phyloP scores from a whole-genome alignment of 352 stramenopile genomes.

The Globisporangium viniferum region DNA sequence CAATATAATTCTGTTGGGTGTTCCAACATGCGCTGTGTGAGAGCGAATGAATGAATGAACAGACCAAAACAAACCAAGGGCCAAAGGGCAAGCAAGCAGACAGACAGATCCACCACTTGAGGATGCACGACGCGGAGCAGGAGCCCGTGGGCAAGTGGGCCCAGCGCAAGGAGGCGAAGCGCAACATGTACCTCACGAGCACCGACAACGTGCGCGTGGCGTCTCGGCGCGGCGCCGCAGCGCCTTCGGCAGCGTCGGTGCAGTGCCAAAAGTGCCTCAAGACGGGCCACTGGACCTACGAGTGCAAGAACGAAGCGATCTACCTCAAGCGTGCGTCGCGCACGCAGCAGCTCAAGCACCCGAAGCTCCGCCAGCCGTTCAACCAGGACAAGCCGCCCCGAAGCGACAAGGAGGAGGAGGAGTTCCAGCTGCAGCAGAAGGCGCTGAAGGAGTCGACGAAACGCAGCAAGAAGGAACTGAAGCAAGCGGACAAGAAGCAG shows the following conservation, averaged over 20 bases:
- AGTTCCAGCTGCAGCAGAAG: conserved; percentile 15
- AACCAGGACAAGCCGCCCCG: conserved; percentile 75
- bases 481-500: conserved; percentile 11
- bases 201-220: conserved; percentile 68
- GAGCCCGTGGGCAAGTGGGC: conserved; percentile 60
- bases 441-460: conserved; percentile 7
- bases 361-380: conserved; percentile 76
- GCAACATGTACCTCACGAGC: conserved; percentile 84
- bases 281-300: conserved; percentile 81
- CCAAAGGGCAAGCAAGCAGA: not conserved
- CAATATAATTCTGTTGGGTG: not conserved
- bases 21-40: not conserved
- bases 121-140: conserved; percentile 38
- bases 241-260: conserved; percentile 22
- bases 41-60: not conserved
- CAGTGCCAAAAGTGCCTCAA: conserved; percentile 86
- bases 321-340: conserved; percentile 78
- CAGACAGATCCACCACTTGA: not conserved
- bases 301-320: conserved; percentile 84
- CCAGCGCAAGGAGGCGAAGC: conserved; percentile 66
- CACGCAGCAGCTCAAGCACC: conserved; percentile 77
- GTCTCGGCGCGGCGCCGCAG: conserved; percentile 30
- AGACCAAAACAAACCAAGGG: not conserved
- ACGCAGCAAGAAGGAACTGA: conserved; percentile 19
- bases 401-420: conserved; percentile 33